Conservation (phyloP, 176 grass and related monocot species). For the Cenchrus purpureus region DNA sequence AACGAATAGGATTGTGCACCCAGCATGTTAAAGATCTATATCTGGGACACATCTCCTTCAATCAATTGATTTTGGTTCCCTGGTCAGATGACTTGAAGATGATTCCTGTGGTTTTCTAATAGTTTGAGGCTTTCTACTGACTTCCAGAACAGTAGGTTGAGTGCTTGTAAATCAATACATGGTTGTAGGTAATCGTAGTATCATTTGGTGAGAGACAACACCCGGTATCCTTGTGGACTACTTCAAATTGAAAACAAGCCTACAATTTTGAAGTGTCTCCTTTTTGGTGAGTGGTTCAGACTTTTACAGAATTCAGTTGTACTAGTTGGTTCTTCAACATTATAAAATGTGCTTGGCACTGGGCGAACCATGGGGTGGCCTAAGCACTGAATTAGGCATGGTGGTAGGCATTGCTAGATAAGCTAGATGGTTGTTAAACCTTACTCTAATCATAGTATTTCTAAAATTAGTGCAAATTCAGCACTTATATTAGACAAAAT, state of each 20-base stretch:
- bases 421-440: not conserved
- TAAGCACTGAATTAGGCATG: not conserved
- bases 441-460: conserved; percentile 13
- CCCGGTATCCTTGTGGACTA: not conserved
- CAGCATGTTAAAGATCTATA: conserved; percentile 97
- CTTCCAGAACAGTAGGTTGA: not conserved
- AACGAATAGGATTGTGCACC: conserved; percentile 75
- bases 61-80: conserved; percentile 82
- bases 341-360: not conserved
- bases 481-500: not conserved
- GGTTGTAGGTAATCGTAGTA: not conserved
- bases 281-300: conserved; percentile 14
- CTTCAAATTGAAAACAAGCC: not conserved
- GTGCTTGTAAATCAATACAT: conserved; percentile 18
- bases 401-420: not conserved
- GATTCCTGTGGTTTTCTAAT: not conserved
- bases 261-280: conserved; percentile 1
- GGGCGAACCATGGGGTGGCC: not conserved
- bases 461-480: not conserved
- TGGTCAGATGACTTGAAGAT: conserved; percentile 48
- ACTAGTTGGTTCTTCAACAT: not conserved
- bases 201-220: not conserved
- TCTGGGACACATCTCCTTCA: conserved; percentile 86
- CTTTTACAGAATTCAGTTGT: not conserved
- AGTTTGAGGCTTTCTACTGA: conserved; percentile 3